A percentile compares a stretch with the other conserved stretches of the same genome.
phyloP scores from a whole-genome alignment of 2,329 filamentous ascomycete species.

The Hansfordia pulvinata region DNA sequence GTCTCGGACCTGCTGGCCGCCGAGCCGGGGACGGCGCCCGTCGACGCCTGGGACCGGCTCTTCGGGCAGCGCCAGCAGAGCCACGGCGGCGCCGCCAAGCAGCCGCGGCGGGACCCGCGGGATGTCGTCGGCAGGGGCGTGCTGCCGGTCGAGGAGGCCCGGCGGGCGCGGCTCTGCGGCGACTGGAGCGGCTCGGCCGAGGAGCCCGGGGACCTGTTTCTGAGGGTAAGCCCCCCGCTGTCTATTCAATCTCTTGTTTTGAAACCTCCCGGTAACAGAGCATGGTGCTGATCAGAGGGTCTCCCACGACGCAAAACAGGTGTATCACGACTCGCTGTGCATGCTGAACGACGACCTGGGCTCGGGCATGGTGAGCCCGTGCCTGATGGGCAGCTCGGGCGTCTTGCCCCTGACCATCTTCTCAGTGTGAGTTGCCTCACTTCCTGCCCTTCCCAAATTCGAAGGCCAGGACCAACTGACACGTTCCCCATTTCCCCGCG shows the following conservation, averaged over 20 bases:
- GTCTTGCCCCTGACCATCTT: constrained; percentile 57
- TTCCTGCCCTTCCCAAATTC: background rate
- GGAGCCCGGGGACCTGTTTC: constrained; percentile 53
- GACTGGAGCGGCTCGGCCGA: constrained; percentile 53
- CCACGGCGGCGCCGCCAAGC: constrained; percentile 1
- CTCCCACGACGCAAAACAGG: constrained; percentile 18
- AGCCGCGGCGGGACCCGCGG: background rate
- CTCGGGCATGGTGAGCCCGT: constrained; percentile 36
- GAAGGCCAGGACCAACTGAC: constrained; percentile 1
- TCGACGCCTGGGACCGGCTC: constrained; percentile 39
- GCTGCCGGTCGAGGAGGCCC: constrained; percentile 26
- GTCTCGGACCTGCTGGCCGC: constrained; percentile 44
- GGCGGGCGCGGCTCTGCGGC: constrained; percentile 45
- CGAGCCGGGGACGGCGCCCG: constrained; percentile 36
- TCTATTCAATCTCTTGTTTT: background rate
- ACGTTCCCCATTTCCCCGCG: too few species aligned
- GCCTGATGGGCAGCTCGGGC: constrained; percentile 40
- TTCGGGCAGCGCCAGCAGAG: constrained; percentile 22
- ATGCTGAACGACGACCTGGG: constrained; percentile 37
- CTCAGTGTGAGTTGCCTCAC: constrained; percentile 28
- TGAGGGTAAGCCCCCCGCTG: constrained; percentile 28
- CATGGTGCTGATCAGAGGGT: background rate
- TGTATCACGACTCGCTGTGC: constrained; percentile 52
- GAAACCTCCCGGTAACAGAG: background rate
- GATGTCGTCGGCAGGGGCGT: constrained; percentile 8